Base-by-base conservation (phyloP, 2,329 filamentous ascomycete species). In the Alternaria infectoria region DNA sequence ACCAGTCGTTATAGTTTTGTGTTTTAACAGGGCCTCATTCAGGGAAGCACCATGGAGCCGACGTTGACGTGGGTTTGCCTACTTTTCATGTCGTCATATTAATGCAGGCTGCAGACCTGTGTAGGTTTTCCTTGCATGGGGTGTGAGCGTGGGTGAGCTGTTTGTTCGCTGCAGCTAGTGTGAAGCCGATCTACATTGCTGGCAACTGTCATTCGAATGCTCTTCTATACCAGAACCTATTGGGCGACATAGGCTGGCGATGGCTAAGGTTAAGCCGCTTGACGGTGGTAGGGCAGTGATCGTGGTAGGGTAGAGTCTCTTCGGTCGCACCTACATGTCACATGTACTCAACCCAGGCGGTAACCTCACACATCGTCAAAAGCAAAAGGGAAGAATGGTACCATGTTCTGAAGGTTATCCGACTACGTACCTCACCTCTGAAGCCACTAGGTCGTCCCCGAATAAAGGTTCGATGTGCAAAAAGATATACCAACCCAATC, bases 41-140 rank as follows among this genome's bases (percentile, higher is more conserved):
- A 17, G 11, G 8, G n/a, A 40, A 11, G n/a, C n/a, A 17, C 36
- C 3, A 1, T 40, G 0, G 0, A 11, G n/a, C 5, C 9, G 1
- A 10, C 2, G 5, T 40, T 6, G 32, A 40, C 8, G n/a, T 40
- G 8, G 17, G 36, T 1, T 17, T 1, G 36, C 36, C 4, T 17
- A 17, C 0, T 6, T 40, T 40, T 4, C 8, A 40, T 40, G n/a
- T 11, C 6, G 0, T 2, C n/a, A 17, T 1, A 2, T 3, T 17
- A 2, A 40, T 11, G 2, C 3, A 40, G 36, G 36, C n/a, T 40
- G n/a, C 8, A 40, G 36, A 40, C 9, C 9, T 11, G 36, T 40
- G 1, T 17, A 17, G 36, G 3, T 11, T 40, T 11, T 11, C 36
- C 9, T 17, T 17, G 15, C 1, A 17, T 3, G 0, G 1, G 8